Evolutionary conservation across 2,329 filamentous ascomycete species (phyloP), one percentile per base, ranked within the genome.

Genomic region (Xylariales sp.): DNA sequence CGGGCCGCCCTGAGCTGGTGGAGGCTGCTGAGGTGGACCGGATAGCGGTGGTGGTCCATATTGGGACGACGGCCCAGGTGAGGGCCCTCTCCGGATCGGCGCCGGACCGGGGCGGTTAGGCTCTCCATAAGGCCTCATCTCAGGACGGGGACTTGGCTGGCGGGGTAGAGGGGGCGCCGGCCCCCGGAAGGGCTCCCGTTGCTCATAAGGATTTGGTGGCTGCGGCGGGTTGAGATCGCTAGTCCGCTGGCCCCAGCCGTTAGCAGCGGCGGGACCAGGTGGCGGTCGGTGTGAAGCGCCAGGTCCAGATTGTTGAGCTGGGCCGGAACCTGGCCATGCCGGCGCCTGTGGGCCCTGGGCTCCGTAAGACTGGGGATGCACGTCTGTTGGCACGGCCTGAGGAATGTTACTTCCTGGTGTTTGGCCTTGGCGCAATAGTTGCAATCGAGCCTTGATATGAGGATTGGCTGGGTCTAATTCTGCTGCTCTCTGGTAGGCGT

Each of bases 371-470:
- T 97, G 93, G 57, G 95, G 95, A 78, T 98, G 94, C 28, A 98
- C 94, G 80, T 99, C 96, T 76, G 97, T 95, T 7, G 96, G 95
- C 75, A 96, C 89, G n/a, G 95, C 90, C 73, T 86, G 90, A 75
- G 91, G 92, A 69, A 91, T 86, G 12, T 60, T 65, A 74, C 91
- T 85, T 68, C 93, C 90, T 77, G 89, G 91, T 69, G 89, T 86
- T 74, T 92, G 91, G 18, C 93, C 93, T 71, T 89, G 94, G 66
- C 96, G 92, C 65, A 99, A 87, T 54, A 99, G 86, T 78, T 97
- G 93, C 69, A 99, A 85, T 69, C 96, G 90, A 65, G 94, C 94
- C 81, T 98, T 98, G 85, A 99, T 98, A 80, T 98, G 95, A 46
- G 93, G 92, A 78, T 99, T 98, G 69, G 85, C 86, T 0, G 96